Base-by-base conservation (phyloP, 768 basidiomycete genomes). In the Podaxis mareebaensis region DNA sequence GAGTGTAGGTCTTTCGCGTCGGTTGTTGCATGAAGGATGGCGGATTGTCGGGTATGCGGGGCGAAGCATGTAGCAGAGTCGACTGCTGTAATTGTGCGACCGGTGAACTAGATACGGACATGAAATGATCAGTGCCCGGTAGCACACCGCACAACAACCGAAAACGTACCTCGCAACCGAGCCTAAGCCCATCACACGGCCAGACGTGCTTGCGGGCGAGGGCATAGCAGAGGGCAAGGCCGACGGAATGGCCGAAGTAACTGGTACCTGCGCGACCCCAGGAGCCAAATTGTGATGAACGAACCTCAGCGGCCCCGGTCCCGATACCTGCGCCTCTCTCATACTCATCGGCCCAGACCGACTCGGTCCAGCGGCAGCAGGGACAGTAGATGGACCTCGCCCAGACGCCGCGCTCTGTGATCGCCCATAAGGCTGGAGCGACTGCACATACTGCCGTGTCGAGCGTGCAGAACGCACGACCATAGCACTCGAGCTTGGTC, bases 1-100 rank as follows among this genome's bases (percentile, higher is more conserved):
- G 85, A 65, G 78, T 70, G 68, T 80, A 79, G 20, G 13, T 28
- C 40, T 55, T 64, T n/a, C 52, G 53, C 4, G 3, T 75, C n/a
- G 67, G 75, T 58, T 65, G 44, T 12, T 38, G 59, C 42, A 44
- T 58, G 54, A 61, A 55, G 22, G 64, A 40, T 10, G 62, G 60
- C 8, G 68, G 67, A 55, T 67, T 59, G 52, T 65, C 58, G 42
- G 69, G 60, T 26, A 51, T 44, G 4, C 46, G 58, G 6, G 62
- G 70, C 28, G 67, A 67, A 38, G 63, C 56, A 44, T 65, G 64
- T 46, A 63, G 52, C 2, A 62, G 56, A 49, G 58, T 49, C 20
- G 63, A 67, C 39, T 51, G 63, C 30, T 51, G 64, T 13, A 38
- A 49, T 26, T 49, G 63, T n/a, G 65, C 65, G 20, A 65, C 61